phyloP scores from a whole-genome alignment of 805 yeast species.

The Cyberlindnera galapagoensis region DNA sequence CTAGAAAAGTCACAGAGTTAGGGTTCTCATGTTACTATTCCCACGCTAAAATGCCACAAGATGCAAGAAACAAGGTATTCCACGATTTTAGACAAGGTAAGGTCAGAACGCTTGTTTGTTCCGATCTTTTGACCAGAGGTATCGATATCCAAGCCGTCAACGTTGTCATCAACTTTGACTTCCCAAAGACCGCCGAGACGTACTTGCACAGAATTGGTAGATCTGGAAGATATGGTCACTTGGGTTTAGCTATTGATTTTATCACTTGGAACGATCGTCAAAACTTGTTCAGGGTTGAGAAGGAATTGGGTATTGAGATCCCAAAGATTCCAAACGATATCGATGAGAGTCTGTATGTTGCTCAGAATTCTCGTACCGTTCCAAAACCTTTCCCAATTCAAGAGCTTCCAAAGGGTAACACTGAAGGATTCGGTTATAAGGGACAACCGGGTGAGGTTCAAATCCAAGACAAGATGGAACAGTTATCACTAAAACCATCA shows the following conservation, averaged over 20 bases:
- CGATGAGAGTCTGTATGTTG: constrained; percentile 84
- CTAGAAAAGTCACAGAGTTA: constrained; percentile 91
- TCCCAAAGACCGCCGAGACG: constrained; percentile 97
- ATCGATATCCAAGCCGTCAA: constrained; percentile 98
- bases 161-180: constrained; percentile 95
- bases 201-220: constrained; percentile 98
- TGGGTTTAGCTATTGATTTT: constrained; percentile 94
- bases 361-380: constrained; percentile 62
- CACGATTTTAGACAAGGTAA: constrained; percentile 98
- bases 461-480: no score
- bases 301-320: constrained; percentile 95
- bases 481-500: no score
- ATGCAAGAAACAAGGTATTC: constrained; percentile 94
- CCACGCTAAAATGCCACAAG: constrained; percentile 97
- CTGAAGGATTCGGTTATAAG: constrained; percentile 35
- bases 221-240: constrained; percentile 97
- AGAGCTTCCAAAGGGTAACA: constrained; percentile 37
- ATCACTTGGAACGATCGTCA: constrained; percentile 96
- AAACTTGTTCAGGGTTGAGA: constrained; percentile 89
- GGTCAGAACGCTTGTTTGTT: constrained; percentile 94
- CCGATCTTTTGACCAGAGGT: constrained; percentile 95
- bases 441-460: constrained; percentile 35
- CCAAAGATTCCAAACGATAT: constrained; percentile 94
- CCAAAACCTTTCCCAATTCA: constrained; percentile 89
- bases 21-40: constrained; percentile 96